Base-by-base conservation (phyloP, 176 grass and related monocot species). In the Oryza nivara region DNA sequence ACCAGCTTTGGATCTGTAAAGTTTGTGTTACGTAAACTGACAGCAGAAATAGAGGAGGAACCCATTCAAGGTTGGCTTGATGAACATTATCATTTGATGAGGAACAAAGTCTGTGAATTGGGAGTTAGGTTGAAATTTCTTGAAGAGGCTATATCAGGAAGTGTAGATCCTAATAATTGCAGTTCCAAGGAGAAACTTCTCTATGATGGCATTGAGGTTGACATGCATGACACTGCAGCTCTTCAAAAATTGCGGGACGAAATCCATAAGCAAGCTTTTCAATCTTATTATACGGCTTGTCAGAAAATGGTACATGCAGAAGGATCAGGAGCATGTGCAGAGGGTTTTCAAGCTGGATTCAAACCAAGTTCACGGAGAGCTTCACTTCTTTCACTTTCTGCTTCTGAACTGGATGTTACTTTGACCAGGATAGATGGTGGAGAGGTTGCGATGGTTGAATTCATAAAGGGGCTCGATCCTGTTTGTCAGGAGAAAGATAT, bases 61-160 rank as follows among this genome's bases (percentile, higher is more conserved):
- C 96, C 96, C 20, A 89, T 99, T 75, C 96, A 99, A 73, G 96
- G 96, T 43, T 99, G 96, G 96, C 88, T 96, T 30, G 96, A 99
- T 82, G 96, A 99, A 74, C 96, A 99, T 86, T 99, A 99, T 88
- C 88, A 92, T 88, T 82, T 99, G 80, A 94, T 99, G 90, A 93
- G 80, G 87, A 96, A 82, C 73, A 92, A 87, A 85, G 56, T 82
- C 68, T 99, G 89, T 88, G 96, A 99, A 83, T 90, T 86, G 73
- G 91, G 67, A 81, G 91, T 92, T 79, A 87, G 96, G 78, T 84
- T 91, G 68, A 99, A 95, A 71, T 92, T 92, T 83, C 90, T 99
- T 78, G 96, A 99, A 44, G 91, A 96, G 20, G 77, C 82, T 90
- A 83, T 90, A 71, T 88, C 85, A 83, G 90, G 82, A 88, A 88